Evolutionary conservation across 805 yeast genomes (phyloP), one percentile per base, ranked within the genome.

Genomic region (Metschnikowia anglica): DNA sequence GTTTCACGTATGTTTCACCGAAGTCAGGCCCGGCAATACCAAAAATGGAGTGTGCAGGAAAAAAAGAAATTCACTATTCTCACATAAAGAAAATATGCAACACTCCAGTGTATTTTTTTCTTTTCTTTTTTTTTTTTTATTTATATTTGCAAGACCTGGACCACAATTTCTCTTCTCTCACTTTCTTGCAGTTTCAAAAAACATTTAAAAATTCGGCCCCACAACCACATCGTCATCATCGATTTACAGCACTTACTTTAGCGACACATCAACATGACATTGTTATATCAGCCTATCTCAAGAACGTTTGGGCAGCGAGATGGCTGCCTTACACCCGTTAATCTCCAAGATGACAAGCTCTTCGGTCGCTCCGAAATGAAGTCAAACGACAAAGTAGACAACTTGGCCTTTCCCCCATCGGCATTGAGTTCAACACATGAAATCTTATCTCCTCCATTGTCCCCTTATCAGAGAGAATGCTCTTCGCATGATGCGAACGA

Each of bases 261-360:
- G 12, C 28, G 29, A 26, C 34, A 35, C 26, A 12, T 23, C 13
- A 17, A 25, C 29, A 62, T 63, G 67, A 54, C 67, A 13, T 52
- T 58, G 29, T 56, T 65, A 39, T 62, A 59, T 41, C 70, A 66
- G 41, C 72, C 72, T 34, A 44, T 61, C 38, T 52, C 67, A 3
- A 55, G 63, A 41, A 53, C 63, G 5, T 45, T 55, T 36, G 57
- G 53, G 42, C 61, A 51, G 44, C 55, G 66, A 41, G 63, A 58
- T 18, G 69, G 69, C 21, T 62, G 68, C 48, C 54, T 63, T 29
- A 64, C 68, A 1, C 68, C 68, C 28, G 44, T 49, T 28, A 55
- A 54, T 38, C 39, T 19, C 18, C 54, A 51, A 15, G 48, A 46
- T 9, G 42, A 39, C 12, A 39, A 38, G 9, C 35, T 19, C 17